phyloP scores from a whole-genome alignment of 1,139 yeast species.

The Pichia sp. region DNA sequence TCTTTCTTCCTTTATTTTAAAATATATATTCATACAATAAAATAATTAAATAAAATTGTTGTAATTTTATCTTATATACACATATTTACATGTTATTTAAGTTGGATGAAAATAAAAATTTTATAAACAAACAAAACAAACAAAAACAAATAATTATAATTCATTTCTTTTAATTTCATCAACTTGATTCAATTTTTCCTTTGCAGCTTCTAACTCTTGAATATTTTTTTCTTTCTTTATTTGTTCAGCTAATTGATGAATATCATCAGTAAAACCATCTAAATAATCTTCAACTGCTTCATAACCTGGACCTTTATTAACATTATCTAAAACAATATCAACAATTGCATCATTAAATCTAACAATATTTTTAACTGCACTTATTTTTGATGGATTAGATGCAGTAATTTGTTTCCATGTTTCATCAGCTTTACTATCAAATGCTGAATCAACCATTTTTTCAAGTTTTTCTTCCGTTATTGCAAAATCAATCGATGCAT shows the following conservation, averaged over 20 bases:
- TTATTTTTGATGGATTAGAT: slow-evolving; percentile 19
- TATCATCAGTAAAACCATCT: slow-evolving; percentile 25
- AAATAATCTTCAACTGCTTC: slow-evolving; percentile 36
- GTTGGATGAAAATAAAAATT: not conserved
- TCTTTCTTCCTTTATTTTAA: no score
- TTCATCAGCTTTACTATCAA: slow-evolving; percentile 27
- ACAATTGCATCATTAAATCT: slow-evolving; percentile 34
- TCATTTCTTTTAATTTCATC: slow-evolving; percentile 14
- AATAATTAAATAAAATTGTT: no score
- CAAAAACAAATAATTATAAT: not conserved
- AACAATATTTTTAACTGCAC: slow-evolving; percentile 18
- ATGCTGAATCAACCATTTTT: slow-evolving; percentile 50
- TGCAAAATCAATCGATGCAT: slow-evolving; percentile 59
- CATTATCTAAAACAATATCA: slow-evolving; percentile 27
- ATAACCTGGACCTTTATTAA: slow-evolving; percentile 29
- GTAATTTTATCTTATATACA: not conserved
- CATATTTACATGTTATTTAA: not conserved
- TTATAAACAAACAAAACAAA: not conserved
- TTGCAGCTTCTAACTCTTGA: slow-evolving; percentile 20
- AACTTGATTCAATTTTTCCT: slow-evolving; percentile 19
- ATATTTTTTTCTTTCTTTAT: slow-evolving; percentile 27
- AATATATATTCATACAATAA: no score
- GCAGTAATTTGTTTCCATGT: slow-evolving; percentile 15
- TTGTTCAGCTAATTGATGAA: slow-evolving; percentile 24
- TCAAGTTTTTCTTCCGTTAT: slow-evolving; percentile 60